Percentiles rank a stretch among this genome's conserved stretches.
phyloP scores from a whole-genome alignment of 139 green algal species.

The Coelastrella sp. region DNA sequence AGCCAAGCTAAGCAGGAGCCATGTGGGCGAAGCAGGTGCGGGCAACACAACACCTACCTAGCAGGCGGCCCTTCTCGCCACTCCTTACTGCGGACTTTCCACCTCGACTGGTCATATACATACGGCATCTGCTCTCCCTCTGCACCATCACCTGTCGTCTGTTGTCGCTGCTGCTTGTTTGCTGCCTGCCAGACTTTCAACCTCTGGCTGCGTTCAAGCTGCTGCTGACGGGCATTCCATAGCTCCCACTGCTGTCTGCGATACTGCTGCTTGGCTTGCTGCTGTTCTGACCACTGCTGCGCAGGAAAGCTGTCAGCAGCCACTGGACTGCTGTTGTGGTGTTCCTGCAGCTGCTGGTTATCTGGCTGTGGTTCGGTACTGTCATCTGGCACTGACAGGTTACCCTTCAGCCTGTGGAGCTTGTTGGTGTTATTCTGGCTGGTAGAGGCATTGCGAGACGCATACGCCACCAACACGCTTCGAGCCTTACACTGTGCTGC shows the following conservation, averaged over 20 bases:
- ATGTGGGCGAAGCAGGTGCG: no score
- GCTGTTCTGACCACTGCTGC: neutral
- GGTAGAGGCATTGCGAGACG: neutral
- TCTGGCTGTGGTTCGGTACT: neutral
- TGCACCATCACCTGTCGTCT: no score
- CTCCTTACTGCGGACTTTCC: neutral
- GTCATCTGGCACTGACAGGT: neutral
- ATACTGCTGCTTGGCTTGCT: neutral
- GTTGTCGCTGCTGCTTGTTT: conserved; percentile 7
- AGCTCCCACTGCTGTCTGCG: neutral
- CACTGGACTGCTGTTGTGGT: neutral
- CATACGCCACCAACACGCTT: no score
- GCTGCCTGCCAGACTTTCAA: neutral
- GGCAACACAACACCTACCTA: neutral
- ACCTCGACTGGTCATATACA: conserved; percentile 1
- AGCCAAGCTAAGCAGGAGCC: no score
- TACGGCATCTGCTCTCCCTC: neutral
- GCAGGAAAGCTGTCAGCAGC: neutral
- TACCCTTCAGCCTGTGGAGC: neutral
- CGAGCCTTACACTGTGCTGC: no score
- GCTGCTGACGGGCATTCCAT: neutral
- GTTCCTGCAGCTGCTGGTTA: neutral
- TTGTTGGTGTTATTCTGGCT: neutral
- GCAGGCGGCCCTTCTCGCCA: neutral
- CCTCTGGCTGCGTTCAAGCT: neutral